These are phyloP conservation scores for Coprinopsis marcescibilis DNA, from an alignment of 768 basidiomycete genomes.

Conservation along the genomic window DNA sequence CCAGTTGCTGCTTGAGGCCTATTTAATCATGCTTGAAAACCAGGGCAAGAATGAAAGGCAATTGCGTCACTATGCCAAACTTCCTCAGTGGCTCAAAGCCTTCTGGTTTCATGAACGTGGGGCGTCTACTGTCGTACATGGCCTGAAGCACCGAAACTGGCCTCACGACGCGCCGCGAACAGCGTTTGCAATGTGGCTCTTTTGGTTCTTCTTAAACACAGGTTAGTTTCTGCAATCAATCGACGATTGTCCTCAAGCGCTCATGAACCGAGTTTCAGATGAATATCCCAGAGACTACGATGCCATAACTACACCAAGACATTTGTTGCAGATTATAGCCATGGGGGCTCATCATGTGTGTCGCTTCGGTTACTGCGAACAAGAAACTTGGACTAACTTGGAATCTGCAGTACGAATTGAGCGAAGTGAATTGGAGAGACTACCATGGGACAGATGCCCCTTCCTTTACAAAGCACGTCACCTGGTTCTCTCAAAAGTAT, in stretches of 20 bases:
- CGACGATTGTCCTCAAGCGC: background rate
- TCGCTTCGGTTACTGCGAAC: slow-evolving; percentile 6
- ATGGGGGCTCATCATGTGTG: slow-evolving; percentile 58
- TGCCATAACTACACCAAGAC: slow-evolving; percentile 39
- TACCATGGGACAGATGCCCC: slow-evolving; percentile 27
- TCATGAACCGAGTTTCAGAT: slow-evolving; percentile 35
- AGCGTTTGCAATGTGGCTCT: slow-evolving; percentile 70
- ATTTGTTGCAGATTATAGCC: slow-evolving; percentile 55
- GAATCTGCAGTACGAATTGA: slow-evolving; percentile 59
- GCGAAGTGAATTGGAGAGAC: slow-evolving; percentile 51
- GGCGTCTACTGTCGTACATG: slow-evolving; percentile 42
- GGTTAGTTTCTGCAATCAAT: slow-evolving; percentile 33
- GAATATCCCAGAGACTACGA: slow-evolving; percentile 37
- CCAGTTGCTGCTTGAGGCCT: slow-evolving; percentile 60
- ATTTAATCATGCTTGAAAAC: slow-evolving; percentile 78
- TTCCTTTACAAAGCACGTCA: slow-evolving; percentile 19
- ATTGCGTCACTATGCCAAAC: slow-evolving; percentile 59
- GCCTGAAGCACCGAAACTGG: slow-evolving; percentile 47
- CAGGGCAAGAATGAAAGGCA: slow-evolving; percentile 68
- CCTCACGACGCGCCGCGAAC: slow-evolving; percentile 46
- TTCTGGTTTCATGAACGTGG: slow-evolving; percentile 63
- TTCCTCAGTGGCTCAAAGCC: slow-evolving; percentile 58
- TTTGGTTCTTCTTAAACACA: slow-evolving; percentile 65
- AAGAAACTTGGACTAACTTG: slow-evolving; percentile 9
- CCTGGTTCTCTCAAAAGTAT: slow-evolving; percentile 41